phyloP scores from a whole-genome alignment of 1,139 yeast species.

The Kodamaea fungicola region DNA sequence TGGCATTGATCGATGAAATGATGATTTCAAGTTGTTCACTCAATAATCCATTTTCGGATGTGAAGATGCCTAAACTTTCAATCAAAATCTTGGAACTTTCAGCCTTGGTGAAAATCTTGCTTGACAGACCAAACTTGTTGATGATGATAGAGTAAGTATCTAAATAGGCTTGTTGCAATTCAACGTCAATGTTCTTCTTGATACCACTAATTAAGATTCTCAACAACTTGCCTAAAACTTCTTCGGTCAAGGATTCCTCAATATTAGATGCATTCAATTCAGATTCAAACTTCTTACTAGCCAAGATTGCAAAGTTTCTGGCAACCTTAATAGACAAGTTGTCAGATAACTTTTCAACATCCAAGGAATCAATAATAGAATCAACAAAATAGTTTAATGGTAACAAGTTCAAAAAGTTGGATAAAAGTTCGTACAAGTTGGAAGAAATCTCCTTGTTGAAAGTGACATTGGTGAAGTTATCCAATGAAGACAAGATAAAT shows the following conservation, averaged over 20 bases:
- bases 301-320: slow-evolving; percentile 54
- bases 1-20: slow-evolving; percentile 70
- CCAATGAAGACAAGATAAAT: slow-evolving; percentile 36
- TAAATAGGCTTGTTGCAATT: slow-evolving; percentile 63
- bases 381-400: slow-evolving; percentile 73
- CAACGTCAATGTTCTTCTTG: slow-evolving; percentile 35
- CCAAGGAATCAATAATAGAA: slow-evolving; percentile 57
- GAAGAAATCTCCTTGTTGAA: slow-evolving; percentile 18
- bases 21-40: slow-evolving; percentile 57
- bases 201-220: slow-evolving; percentile 49
- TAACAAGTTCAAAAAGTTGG: slow-evolving; percentile 60
- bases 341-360: slow-evolving; percentile 39
- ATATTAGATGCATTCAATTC: slow-evolving; percentile 44
- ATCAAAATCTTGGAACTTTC: slow-evolving; percentile 48
- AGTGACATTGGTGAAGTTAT: slow-evolving; percentile 21
- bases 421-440: slow-evolving; percentile 47
- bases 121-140: slow-evolving; percentile 53
- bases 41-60: slow-evolving; percentile 52
- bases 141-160: slow-evolving; percentile 66
- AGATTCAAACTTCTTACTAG: slow-evolving; percentile 66
- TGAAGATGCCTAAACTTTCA: slow-evolving; percentile 48
- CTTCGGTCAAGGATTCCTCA: slow-evolving; percentile 39
- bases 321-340: slow-evolving; percentile 37
- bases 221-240: slow-evolving; percentile 43
- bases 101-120: slow-evolving; percentile 23